Evolutionary conservation across 2,329 filamentous ascomycete species (phyloP).

Genomic region (Ophiostoma sp.): DNA sequence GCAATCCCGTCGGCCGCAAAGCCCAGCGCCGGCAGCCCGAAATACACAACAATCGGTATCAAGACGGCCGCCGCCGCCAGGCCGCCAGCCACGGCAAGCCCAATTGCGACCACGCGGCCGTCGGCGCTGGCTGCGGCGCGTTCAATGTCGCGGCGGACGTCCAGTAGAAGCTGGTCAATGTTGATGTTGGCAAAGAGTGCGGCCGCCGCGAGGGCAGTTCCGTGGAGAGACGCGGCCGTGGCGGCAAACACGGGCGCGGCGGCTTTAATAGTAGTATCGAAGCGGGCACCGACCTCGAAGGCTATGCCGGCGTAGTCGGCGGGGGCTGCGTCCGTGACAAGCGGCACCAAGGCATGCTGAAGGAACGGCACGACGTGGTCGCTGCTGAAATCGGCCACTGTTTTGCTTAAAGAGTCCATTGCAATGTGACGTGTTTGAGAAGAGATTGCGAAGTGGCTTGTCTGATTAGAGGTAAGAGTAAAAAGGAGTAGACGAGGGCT

Average conservation of each 20-base stretch:
- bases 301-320: neutral
- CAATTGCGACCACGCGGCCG: neutral
- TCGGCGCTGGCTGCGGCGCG: neutral
- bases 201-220: neutral
- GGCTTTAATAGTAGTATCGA: neutral
- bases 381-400: neutral
- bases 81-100: neutral
- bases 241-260: neutral
- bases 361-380: neutral
- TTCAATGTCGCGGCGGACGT: neutral
- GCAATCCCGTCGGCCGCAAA: slow-evolving; percentile 20
- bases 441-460: no score
- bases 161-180: neutral
- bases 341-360: neutral
- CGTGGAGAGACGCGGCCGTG: neutral
- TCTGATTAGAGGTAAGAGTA: no score
- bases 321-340: neutral
- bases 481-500: no score
- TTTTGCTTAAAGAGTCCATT: neutral
- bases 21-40: slow-evolving; percentile 10
- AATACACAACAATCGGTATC: neutral
- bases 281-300: neutral
- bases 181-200: neutral
- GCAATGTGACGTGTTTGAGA: neutral
- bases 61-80: neutral